Base-by-base conservation (phyloP, 2,329 filamentous ascomycete genomes). In the Fusarium avenaceum region DNA sequence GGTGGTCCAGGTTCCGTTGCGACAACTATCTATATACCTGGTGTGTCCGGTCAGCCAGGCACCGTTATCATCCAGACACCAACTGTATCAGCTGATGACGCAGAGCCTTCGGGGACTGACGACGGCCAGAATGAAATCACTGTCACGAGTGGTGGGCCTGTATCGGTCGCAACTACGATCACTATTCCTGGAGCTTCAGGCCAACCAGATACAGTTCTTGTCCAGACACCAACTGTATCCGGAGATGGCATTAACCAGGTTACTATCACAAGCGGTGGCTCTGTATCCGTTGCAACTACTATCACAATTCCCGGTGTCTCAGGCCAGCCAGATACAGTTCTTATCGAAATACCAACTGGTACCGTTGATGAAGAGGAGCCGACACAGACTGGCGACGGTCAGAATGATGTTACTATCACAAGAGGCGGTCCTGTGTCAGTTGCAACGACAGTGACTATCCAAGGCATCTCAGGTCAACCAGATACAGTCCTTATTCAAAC, bases 351-450 rank as follows among this genome's bases (percentile, higher is more conserved):
- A 3, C 59, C 59, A 0, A 54, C 47, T 1, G 14, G 19, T 3
- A 19, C 39, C 11, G 4, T 3, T 4, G 7, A 9, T 8, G 10
- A 4, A 1, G n/a, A 7, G 7, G 32, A 56, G 11, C 28, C 45
- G 1, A 43, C 53, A 20, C 6, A n/a, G n/a, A n/a, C 35, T 10
- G n/a, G 35, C 9, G 35, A n/a, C 9, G 9, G 17, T 19, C 35
- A 8, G 17, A 11, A 38, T n/a, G 17, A 38, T 4, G 17, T 38
- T 38, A 68, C 65, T 3, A 55, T 68, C 2, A 32, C 44, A 0
- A 57, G 57, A 10, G 64, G 57, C 1, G 64, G 64, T 0, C 30
- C 63, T 11, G 47, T 15, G 1, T 54, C 63, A 4, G 22, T 49
- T 1, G 8, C 19, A 2, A 63, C 58, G 2, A 63, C 58, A 1